A percentile compares a stretch with the other conserved stretches of the same genome.
Evolutionary conservation across 2,329 filamentous ascomycete species (phyloP).

Genomic region (Penicillium sp.): DNA sequence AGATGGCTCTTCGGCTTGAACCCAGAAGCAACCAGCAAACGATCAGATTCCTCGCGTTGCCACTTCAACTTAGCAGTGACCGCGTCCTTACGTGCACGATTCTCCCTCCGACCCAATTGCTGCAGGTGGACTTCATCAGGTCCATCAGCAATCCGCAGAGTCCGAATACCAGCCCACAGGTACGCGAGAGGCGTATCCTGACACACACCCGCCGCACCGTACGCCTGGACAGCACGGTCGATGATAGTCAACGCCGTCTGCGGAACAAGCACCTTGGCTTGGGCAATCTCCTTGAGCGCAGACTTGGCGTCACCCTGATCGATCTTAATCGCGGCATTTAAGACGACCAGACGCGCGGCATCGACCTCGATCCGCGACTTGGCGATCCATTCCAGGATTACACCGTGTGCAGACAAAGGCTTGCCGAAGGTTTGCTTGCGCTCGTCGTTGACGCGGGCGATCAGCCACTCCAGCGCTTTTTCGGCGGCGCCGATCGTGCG

Average conservation of each 20-base stretch:
- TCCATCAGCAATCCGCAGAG: conserved; percentile 80
- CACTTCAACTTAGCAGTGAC: conserved; percentile 39
- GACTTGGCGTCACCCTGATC: conserved; percentile 83
- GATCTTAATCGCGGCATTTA: conserved; percentile 94
- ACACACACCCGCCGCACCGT: conserved; percentile 81
- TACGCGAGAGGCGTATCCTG: conserved; percentile 89
- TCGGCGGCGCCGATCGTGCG: conserved; percentile 86
- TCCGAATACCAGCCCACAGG: conserved; percentile 76
- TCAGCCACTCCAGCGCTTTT: conserved; percentile 86
- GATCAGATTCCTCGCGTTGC: conserved; percentile 38
- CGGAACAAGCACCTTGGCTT: conserved; percentile 90
- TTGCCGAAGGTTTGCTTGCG: conserved; percentile 88
- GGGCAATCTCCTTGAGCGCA: conserved; percentile 85
- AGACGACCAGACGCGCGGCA: conserved; percentile 77
- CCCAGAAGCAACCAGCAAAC: conserved; percentile 34
- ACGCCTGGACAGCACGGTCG: conserved; percentile 88
- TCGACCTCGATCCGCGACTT: conserved; percentile 91
- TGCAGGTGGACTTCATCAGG: conserved; percentile 89
- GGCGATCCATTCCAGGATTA: conserved; percentile 92
- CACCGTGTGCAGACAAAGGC: conserved; percentile 77
- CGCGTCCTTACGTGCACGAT: conserved; percentile 45
- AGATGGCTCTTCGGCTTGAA: conserved; percentile 36
- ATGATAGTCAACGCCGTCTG: conserved; percentile 77
- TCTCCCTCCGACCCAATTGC: conserved; percentile 52
- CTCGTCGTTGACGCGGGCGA: conserved; percentile 88